phyloP scores from a whole-genome alignment of 169 alveolate species.

The Amoebophrya sp. region DNA sequence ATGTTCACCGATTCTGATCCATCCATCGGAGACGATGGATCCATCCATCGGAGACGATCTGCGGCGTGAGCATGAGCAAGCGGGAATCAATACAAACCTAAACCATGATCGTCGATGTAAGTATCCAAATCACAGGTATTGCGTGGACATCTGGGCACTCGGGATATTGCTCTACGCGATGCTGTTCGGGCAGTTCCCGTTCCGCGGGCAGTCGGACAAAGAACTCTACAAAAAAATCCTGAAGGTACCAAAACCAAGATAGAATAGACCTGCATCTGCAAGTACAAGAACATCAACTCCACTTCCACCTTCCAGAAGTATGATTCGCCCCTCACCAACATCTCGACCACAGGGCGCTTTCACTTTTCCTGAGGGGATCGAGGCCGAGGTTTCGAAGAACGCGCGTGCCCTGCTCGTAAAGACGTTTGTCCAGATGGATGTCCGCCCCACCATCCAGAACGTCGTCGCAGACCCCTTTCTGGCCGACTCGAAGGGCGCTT shows the following conservation, averaged over 20 bases:
- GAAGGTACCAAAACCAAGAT: background rate
- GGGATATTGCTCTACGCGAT: slow-evolving; percentile 44
- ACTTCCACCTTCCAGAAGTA: background rate
- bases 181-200: slow-evolving; percentile 46
- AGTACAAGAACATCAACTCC: background rate
- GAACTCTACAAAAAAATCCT: background rate
- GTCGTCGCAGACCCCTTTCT: background rate
- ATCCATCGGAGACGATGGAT: too few relatives aligned
- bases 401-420: background rate
- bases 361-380: background rate
- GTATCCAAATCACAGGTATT: background rate
- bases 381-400: background rate
- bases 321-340: background rate
- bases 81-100: too few relatives aligned
- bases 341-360: background rate
- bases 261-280: too few relatives aligned
- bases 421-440: background rate
- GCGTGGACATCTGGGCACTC: slow-evolving; percentile 46
- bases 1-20: too few relatives aligned
- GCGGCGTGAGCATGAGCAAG: too few relatives aligned
- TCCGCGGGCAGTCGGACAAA: slow-evolving; percentile 34
- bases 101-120: too few relatives aligned
- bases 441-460: background rate
- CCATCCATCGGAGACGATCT: too few relatives aligned
- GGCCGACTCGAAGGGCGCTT: too few relatives aligned